A percentile compares a stretch with the other conserved stretches of the same genome.
phyloP scores from a whole-genome alignment of 1,284 basidiomycete genomes.

The Rhodotorula mucilaginosa region DNA sequence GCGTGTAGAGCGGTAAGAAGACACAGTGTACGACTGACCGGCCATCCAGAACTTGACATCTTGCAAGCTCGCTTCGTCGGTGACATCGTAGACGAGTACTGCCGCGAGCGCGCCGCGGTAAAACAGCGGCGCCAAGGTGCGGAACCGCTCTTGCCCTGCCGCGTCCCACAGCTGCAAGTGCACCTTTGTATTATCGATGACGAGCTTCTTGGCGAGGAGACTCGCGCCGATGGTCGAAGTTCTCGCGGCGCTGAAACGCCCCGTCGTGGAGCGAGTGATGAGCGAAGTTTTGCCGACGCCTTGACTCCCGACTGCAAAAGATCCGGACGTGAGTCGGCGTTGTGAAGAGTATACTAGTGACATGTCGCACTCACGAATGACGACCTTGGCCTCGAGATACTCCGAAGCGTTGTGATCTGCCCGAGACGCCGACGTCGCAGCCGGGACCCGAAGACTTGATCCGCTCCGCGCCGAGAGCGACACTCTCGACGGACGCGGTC shows the following conservation, averaged over 20 bases:
- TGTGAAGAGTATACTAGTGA: neutral
- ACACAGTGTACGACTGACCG: constrained; percentile 54
- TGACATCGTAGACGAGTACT: constrained; percentile 95
- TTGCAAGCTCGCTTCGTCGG: constrained; percentile 81
- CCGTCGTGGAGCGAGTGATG: constrained; percentile 86
- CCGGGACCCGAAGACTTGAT: constrained; percentile 1
- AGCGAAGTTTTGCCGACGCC: constrained; percentile 94
- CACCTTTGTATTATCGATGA: constrained; percentile 81
- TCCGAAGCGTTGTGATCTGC: constrained; percentile 11
- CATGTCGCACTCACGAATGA: constrained; percentile 24
- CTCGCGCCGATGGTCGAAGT: constrained; percentile 90
- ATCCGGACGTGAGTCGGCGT: no score
- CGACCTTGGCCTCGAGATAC: constrained; percentile 41
- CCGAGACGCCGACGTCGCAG: neutral
- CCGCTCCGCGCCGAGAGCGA: constrained; percentile 2
- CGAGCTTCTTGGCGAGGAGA: constrained; percentile 91
- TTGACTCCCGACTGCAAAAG: constrained; percentile 71
- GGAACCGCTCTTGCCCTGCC: constrained; percentile 94
- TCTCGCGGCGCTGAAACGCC: constrained; percentile 79
- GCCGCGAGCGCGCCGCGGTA: constrained; percentile 97
- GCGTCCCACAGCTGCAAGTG: constrained; percentile 83
- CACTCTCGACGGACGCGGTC: constrained; percentile 5
- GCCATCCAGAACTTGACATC: constrained; percentile 92
- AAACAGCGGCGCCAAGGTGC: constrained; percentile 96
- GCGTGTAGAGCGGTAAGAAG: neutral